Evolutionary conservation across 2,329 filamentous ascomycete species (phyloP).

Genomic region (Fusarium solani-melongenae): DNA sequence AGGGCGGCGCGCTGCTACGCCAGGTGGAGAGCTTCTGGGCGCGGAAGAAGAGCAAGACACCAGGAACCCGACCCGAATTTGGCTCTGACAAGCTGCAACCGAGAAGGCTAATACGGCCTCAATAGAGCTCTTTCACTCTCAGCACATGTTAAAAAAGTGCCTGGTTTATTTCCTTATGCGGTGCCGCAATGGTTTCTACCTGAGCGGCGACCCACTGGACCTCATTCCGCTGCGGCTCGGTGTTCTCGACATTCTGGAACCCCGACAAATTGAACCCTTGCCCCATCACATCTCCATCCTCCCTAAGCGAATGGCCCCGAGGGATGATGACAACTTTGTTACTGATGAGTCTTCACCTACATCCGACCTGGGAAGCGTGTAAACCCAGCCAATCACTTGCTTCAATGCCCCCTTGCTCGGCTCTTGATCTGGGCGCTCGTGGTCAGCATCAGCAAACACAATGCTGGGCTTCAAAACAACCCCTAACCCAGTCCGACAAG

Average conservation of each 20-base stretch:
- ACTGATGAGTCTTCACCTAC: neutral
- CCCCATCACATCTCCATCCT: neutral
- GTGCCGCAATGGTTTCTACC: neutral
- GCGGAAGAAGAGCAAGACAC: neutral
- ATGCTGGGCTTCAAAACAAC: neutral
- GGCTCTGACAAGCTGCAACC: neutral
- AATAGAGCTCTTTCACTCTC: neutral
- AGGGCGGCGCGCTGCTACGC: neutral
- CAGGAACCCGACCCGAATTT: neutral
- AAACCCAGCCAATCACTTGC: neutral
- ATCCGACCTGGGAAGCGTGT: neutral
- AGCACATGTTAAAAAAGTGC: neutral
- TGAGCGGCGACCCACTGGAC: too few species aligned
- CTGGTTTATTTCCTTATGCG: neutral
- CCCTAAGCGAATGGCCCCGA: neutral
- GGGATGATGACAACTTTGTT: neutral
- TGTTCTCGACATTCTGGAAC: slow-evolving; percentile 31
- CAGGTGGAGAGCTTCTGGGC: neutral
- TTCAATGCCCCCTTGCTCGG: neutral
- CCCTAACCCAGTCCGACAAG: neutral
- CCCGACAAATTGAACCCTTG: neutral
- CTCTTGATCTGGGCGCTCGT: neutral
- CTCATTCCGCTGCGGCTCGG: slow-evolving; percentile 17
- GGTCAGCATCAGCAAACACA: neutral
- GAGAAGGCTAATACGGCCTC: neutral